A percentile compares a stretch with the other conserved stretches of the same genome.
Conservation (phyloP, 2,329 filamentous ascomycete species). For the Colletotrichum orchidophilum region DNA sequence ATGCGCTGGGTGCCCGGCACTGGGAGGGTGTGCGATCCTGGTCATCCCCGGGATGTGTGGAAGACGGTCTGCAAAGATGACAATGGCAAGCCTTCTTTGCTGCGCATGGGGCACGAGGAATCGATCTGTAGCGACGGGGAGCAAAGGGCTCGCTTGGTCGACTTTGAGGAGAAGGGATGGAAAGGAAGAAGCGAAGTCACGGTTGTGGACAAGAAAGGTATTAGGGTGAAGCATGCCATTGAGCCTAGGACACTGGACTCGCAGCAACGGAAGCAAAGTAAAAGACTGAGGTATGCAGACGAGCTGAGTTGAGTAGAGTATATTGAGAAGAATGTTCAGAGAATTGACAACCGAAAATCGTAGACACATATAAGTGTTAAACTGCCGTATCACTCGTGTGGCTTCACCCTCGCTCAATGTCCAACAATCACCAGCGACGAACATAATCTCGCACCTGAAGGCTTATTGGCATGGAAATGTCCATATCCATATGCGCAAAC, state of each 20-base stretch:
- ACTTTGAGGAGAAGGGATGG: conserved; percentile 27
- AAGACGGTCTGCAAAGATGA: not conserved
- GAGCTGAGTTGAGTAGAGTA: no score
- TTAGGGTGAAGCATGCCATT: conserved; percentile 12
- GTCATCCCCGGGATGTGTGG: conserved; percentile 15
- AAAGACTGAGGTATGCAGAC: no score
- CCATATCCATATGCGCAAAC: no score
- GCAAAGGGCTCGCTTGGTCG: conserved; percentile 6
- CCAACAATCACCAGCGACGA: no score
- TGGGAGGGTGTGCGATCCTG: conserved; percentile 21
- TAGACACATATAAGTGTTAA: no score
- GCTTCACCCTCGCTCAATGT: no score
- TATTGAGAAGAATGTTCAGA: no score
- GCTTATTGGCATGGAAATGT: no score
- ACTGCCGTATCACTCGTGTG: no score
- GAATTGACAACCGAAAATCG: no score
- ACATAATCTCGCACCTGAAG: no score
- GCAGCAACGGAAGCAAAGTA: not conserved
- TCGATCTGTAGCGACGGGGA: not conserved
- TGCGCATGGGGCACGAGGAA: conserved; percentile 26
- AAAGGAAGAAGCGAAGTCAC: conserved; percentile 28
- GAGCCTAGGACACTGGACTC: conserved; percentile 17
- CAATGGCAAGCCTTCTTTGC: conserved; percentile 15
- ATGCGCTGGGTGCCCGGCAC: conserved; percentile 36
- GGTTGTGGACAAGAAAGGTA: conserved; percentile 10